Evolutionary conservation across 2,329 filamentous ascomycete species (phyloP).

Genomic region (Calonectria pteridis): DNA sequence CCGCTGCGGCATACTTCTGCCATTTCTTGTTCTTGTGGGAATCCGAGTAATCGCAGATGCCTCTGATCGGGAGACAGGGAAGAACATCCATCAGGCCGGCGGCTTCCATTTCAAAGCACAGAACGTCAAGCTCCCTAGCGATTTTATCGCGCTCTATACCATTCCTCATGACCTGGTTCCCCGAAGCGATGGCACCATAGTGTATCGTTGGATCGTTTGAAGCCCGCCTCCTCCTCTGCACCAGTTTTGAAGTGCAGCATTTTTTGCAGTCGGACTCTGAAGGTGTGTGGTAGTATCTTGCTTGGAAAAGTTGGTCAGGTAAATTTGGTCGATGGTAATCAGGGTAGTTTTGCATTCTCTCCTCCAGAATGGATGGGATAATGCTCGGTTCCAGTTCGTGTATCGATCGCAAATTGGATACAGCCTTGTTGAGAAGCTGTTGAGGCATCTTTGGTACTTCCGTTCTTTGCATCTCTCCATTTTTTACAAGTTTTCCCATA

Average conservation of each 20-base stretch:
- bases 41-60: conserved; percentile 7
- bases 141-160: conserved; percentile 42
- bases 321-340: not conserved
- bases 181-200: not conserved
- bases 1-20: not conserved
- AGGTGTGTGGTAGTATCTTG: not conserved
- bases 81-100: conserved; percentile 44
- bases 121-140: conserved; percentile 22
- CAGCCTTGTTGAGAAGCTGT: not conserved
- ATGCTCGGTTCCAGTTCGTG: not conserved
- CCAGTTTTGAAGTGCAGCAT: not conserved
- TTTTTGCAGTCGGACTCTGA: not conserved
- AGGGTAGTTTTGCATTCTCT: not conserved
- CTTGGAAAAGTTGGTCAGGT: not conserved
- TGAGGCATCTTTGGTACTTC: not conserved
- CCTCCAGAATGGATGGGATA: not conserved
- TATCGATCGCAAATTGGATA: not conserved
- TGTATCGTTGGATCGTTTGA: conserved; percentile 6
- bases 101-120: conserved; percentile 49
- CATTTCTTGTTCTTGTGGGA: conserved; percentile 12
- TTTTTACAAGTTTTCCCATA: conserved; percentile 32
- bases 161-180: not conserved
- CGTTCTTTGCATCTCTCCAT: not conserved
- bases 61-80: conserved; percentile 50
- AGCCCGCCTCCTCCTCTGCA: fast-evolving